These are phyloP conservation scores for Poronia punctata DNA, from an alignment of 495 filamentous ascomycete species.

Conservation along the genomic window DNA sequence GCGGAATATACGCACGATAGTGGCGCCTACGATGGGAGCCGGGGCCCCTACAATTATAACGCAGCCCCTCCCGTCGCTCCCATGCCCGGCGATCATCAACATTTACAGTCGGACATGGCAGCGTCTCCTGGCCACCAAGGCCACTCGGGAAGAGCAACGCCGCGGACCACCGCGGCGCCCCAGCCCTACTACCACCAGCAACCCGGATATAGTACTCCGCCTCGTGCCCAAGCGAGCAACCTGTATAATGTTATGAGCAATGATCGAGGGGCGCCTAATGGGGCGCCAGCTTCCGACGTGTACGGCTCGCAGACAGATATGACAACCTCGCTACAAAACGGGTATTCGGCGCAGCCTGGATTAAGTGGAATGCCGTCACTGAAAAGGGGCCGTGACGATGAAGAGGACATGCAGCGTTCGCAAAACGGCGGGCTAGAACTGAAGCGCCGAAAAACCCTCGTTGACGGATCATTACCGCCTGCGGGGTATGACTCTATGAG, in stretches of 20 bases:
- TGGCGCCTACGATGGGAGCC: constrained; percentile 59
- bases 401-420: constrained; percentile 63
- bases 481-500: constrained; percentile 43
- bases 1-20: constrained; percentile 74
- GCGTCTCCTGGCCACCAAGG: constrained; percentile 81
- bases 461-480: constrained; percentile 40
- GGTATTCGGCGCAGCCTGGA: constrained; percentile 46
- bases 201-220: constrained; percentile 72
- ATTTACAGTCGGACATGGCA: constrained; percentile 78
- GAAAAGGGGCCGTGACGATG: constrained; percentile 79
- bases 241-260: constrained; percentile 89
- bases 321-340: constrained; percentile 52
- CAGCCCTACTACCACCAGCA: constrained; percentile 64
- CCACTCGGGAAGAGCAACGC: constrained; percentile 80
- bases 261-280: constrained; percentile 66
- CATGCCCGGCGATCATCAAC: constrained; percentile 66
- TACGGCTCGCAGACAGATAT: constrained; percentile 59
- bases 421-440: constrained; percentile 59
- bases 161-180: constrained; percentile 61
- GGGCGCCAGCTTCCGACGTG: constrained; percentile 52
- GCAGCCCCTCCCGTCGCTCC: constrained; percentile 55
- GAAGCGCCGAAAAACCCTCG: constrained; percentile 81
- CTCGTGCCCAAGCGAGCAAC: constrained; percentile 64
- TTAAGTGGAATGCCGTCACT: constrained; percentile 64
- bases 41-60: constrained; percentile 68